Conservation (phyloP, 148 eudicot species). For the Simmondsia chinensis region DNA sequence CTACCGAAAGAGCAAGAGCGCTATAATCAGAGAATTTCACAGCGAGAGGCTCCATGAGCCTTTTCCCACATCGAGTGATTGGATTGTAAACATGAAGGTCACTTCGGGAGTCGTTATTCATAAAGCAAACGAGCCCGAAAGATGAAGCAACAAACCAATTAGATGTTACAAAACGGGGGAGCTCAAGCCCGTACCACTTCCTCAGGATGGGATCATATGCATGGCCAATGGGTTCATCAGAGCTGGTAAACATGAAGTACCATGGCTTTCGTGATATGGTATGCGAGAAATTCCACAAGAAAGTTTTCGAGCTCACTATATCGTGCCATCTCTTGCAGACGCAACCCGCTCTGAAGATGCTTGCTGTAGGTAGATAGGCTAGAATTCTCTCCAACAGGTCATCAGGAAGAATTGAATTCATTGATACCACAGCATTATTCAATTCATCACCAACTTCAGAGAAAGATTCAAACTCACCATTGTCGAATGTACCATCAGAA, state of each 20-base stretch:
- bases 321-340: conserved; percentile 91
- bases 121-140: conserved; percentile 83
- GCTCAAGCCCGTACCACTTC: conserved; percentile 78
- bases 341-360: conserved; percentile 75
- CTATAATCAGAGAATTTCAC: conserved; percentile 55
- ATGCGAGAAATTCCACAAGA: conserved; percentile 53
- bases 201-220: conserved; percentile 67
- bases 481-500: conserved; percentile 14
- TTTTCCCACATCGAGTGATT: conserved; percentile 35
- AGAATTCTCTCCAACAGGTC: conserved; percentile 80
- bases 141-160: conserved; percentile 84
- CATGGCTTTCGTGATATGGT: conserved; percentile 57
- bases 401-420: conserved; percentile 65
- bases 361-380: conserved; percentile 65
- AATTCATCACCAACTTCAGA: conserved; percentile 40
- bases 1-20: conserved; percentile 59
- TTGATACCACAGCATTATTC: conserved; percentile 37
- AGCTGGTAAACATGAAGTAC: conserved; percentile 93
- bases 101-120: conserved; percentile 60
- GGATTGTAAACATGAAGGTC: conserved; percentile 73
- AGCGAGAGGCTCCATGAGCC: conserved; percentile 49
- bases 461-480: conserved; percentile 21
- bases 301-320: conserved; percentile 61
- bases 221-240: conserved; percentile 65
- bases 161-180: conserved; percentile 68